phyloP scores from a whole-genome alignment of 2,329 filamentous ascomycete genomes.

The Monosporascus sp. region DNA sequence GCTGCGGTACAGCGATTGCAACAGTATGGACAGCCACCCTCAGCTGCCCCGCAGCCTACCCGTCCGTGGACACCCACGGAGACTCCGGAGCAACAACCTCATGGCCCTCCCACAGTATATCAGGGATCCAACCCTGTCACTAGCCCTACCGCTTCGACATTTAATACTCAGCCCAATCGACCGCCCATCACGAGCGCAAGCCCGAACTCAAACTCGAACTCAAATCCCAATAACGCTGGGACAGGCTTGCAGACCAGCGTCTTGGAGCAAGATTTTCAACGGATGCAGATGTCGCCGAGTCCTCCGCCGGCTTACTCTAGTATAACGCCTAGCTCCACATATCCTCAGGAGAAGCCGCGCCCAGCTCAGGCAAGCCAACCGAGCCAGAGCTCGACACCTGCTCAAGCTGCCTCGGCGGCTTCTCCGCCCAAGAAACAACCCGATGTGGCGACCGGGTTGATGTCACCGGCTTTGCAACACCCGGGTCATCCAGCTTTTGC shows the following conservation, averaged over 20 bases:
- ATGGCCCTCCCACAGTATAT: conserved; percentile 87
- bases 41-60: conserved; percentile 38
- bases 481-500: conserved; percentile 84
- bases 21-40: conserved; percentile 60
- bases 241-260: conserved; percentile 56
- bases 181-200: conserved; percentile 25
- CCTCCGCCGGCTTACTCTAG: conserved; percentile 95
- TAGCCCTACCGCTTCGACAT: conserved; percentile 41
- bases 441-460: conserved; percentile 28
- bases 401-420: conserved; percentile 22
- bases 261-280: conserved; percentile 81
- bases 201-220: conserved; percentile 18
- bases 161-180: conserved; percentile 36
- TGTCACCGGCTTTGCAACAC: conserved; percentile 48
- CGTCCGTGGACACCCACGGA: conserved; percentile 96
- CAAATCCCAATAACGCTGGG: conserved; percentile 8
- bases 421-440: conserved; percentile 27
- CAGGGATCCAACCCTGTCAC: conserved; percentile 73
- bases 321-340: conserved; percentile 54
- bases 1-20: conserved; percentile 76
- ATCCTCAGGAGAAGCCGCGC: conserved; percentile 74
- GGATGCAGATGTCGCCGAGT: conserved; percentile 72
- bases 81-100: conserved; percentile 74
- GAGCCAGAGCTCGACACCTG: conserved; percentile 19
- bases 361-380: conserved; percentile 26